Base-by-base conservation (phyloP, 441 rosid species). In the Jatropha podagrica region DNA sequence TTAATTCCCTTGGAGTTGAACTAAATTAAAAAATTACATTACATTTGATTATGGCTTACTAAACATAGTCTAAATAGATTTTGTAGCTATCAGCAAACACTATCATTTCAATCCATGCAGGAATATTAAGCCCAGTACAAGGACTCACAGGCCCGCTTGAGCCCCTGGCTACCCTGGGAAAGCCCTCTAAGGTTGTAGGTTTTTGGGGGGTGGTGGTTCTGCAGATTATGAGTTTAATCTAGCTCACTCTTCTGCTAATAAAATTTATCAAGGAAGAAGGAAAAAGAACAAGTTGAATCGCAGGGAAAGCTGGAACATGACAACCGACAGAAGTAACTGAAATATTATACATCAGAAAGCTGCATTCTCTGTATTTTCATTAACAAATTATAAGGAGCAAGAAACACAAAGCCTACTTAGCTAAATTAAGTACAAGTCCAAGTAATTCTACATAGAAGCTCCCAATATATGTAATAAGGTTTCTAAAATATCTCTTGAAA, bases 281-380 rank as follows among this genome's bases (percentile, higher is more conserved):
- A 49, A 40, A 51, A 51, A 27, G 7, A 27, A 32, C 15, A 26
- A 20, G 71, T 23, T 27, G 56, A 68, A 27, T 48, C 20, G 37
- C 59, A 20, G 15, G 3, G 15, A 68, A 14, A 51, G 61, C 20
- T 8, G 9, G 44, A 37, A 38, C 27, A 32, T 2, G 11, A 32
- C 3, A 51, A 18, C 46, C 15, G 2, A 69, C 8, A 32, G 46
- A 13, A 37, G 6, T n/a, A 41, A 46, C 68, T 15, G 23, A n/a
- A 20, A 5, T 51, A 65, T 41, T 8, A 32, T 32, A 8, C 68
- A 64, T 64, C 23, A 64, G 49, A 40, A 64, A 64, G 10, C 44
- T 41, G 14, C 46, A 37, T 12, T 65, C 68, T 40, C 68, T 65
- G 26, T 40, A 65, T 38, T 63, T 63, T 65, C 51, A 42, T n/a